Evolutionary conservation across 2,329 filamentous ascomycete species (phyloP).

Genomic region (Botryotinia convoluta): DNA sequence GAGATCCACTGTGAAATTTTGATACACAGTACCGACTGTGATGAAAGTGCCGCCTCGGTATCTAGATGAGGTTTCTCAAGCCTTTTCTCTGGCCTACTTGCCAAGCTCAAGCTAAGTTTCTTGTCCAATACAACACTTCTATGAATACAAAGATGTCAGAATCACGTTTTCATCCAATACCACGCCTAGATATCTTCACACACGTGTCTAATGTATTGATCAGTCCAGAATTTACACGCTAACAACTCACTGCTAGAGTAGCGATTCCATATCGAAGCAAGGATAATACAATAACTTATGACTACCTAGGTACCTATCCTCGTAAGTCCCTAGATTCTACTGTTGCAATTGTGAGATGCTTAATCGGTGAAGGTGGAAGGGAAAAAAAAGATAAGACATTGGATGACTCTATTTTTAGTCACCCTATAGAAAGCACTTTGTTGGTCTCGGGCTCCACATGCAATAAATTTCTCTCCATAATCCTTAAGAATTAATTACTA

Average conservation of each 20-base stretch:
- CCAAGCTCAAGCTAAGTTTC: background rate
- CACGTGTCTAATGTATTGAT: background rate
- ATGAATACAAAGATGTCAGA: background rate
- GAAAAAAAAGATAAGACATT: background rate
- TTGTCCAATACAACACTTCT: background rate
- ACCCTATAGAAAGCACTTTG: background rate
- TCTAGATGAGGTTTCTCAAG: background rate
- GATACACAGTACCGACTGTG: background rate
- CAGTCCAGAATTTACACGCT: background rate
- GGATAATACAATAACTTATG: background rate
- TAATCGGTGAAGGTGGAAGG: background rate
- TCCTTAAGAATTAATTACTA: background rate
- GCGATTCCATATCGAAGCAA: background rate
- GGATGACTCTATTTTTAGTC: slow-evolving; percentile 13
- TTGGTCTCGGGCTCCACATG: slow-evolving; percentile 1
- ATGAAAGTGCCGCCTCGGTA: background rate
- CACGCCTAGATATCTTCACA: background rate
- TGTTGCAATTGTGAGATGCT: background rate
- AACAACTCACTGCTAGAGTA: background rate
- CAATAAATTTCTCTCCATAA: background rate
- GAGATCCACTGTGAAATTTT: slow-evolving; percentile 1
- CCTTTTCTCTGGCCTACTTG: background rate
- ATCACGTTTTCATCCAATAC: background rate
- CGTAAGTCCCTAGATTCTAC: background rate
- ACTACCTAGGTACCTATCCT: no score